Conservation (phyloP, 1,284 basidiomycete species). For the Earliella scabrosa region DNA sequence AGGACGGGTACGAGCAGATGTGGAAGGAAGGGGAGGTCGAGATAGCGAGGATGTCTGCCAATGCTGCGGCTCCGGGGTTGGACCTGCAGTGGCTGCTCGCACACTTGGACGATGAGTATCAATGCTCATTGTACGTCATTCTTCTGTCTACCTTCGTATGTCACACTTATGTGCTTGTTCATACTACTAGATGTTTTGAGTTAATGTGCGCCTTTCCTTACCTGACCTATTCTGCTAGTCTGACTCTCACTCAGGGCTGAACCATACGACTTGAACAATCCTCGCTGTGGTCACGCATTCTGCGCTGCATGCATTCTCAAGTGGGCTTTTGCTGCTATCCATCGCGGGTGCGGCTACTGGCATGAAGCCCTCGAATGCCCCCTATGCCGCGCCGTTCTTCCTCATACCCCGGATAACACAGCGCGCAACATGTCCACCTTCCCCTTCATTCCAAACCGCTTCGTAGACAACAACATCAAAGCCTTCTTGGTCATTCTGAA, state of each 20-base stretch:
- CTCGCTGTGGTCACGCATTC: constrained; percentile 66
- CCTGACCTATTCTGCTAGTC: background rate
- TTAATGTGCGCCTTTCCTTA: constrained; percentile 35
- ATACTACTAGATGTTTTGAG: constrained; percentile 42
- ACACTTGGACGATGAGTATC: constrained; percentile 62
- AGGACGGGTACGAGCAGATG: background rate
- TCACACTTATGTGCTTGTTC: background rate
- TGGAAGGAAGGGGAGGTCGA: background rate
- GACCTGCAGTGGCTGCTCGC: constrained; percentile 38
- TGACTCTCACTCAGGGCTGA: constrained; percentile 45
- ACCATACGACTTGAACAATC: constrained; percentile 60
- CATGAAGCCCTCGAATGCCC: constrained; percentile 69
- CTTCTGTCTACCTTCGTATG: constrained; percentile 6
- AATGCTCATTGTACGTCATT: constrained; percentile 50
- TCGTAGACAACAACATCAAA: constrained; percentile 52
- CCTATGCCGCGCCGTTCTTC: constrained; percentile 59
- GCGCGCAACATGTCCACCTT: constrained; percentile 55
- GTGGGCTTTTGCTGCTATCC: constrained; percentile 69
- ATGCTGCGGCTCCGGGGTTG: background rate
- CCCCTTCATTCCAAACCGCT: constrained; percentile 65
- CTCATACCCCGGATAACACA: constrained; percentile 49
- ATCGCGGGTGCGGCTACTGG: constrained; percentile 63
- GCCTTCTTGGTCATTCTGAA: constrained; percentile 50
- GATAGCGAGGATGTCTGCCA: background rate
- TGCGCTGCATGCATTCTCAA: constrained; percentile 66